These are phyloP conservation scores for Leccinum griseonigrum DNA, from an alignment of 1,284 basidiomycete genomes.

Conservation along the genomic window DNA sequence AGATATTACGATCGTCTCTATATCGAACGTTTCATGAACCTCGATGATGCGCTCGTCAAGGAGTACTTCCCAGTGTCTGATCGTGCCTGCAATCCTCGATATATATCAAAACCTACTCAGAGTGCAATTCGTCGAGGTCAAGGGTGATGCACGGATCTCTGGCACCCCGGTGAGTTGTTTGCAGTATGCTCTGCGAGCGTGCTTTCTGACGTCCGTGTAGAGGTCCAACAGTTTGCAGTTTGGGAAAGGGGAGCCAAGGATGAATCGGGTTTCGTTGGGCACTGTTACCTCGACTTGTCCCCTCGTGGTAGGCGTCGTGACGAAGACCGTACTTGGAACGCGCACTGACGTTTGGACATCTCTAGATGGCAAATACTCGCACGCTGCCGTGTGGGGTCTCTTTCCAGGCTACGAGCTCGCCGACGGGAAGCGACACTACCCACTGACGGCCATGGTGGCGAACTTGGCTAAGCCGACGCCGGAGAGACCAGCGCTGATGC, in stretches of 20 bases:
- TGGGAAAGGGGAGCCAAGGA: slow-evolving; percentile 75
- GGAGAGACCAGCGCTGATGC: slow-evolving; percentile 78
- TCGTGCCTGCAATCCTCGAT: slow-evolving; percentile 72
- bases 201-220: slow-evolving; percentile 36
- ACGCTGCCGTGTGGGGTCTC: slow-evolving; percentile 83
- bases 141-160: slow-evolving; percentile 49
- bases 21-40: slow-evolving; percentile 58
- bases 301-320: slow-evolving; percentile 57
- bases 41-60: slow-evolving; percentile 75
- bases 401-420: slow-evolving; percentile 55
- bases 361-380: slow-evolving; percentile 67
- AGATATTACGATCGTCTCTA: slow-evolving; percentile 69
- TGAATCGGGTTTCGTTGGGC: slow-evolving; percentile 68
- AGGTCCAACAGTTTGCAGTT: slow-evolving; percentile 76
- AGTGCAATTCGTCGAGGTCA: slow-evolving; percentile 65
- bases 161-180: slow-evolving; percentile 62
- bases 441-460: slow-evolving; percentile 79
- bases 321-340: not conserved
- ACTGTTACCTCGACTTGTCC: slow-evolving; percentile 84
- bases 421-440: slow-evolving; percentile 65
- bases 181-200: not conserved
- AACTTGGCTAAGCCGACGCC: slow-evolving; percentile 83
- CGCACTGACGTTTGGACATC: not conserved
- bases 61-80: slow-evolving; percentile 85
- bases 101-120: slow-evolving; percentile 79